These are phyloP conservation scores for Leccinum insolens DNA, from an alignment of 1,284 basidiomycete species.

Conservation along the genomic window DNA sequence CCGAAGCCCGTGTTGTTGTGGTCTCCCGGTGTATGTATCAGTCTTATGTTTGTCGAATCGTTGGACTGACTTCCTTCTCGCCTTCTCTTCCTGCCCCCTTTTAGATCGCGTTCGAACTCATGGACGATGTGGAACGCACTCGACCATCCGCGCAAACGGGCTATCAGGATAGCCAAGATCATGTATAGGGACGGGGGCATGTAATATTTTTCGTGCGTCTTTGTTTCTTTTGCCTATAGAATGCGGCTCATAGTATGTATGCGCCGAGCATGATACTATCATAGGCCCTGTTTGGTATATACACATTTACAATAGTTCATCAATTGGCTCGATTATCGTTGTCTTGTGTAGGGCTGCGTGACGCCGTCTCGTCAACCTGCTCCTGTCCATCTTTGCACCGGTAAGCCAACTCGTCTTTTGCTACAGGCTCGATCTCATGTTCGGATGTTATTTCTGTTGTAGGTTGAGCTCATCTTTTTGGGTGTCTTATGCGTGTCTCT, in stretches of 20 bases:
- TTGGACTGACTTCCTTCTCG: background rate
- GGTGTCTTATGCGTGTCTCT: constrained; percentile 31
- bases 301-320: background rate
- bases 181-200: constrained; percentile 40
- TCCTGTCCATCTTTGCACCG: constrained; percentile 29
- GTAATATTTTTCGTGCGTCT: constrained; percentile 42
- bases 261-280: constrained; percentile 1
- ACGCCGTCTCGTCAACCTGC: constrained; percentile 31
- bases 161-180: constrained; percentile 27
- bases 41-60: background rate
- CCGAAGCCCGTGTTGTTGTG: constrained; percentile 33
- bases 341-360: constrained; percentile 24
- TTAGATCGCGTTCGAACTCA: constrained; percentile 40
- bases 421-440: background rate
- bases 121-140: constrained; percentile 42
- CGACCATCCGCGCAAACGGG: constrained; percentile 30
- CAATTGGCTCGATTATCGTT: background rate
- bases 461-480: constrained; percentile 33
- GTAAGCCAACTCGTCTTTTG: constrained; percentile 22
- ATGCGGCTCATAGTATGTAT: constrained; percentile 2
- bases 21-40: constrained; percentile 33
- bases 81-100: background rate
- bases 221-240: constrained; percentile 1
- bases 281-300: constrained; percentile 32
- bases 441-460: background rate